Evolutionary conservation across 257 asterid species (phyloP).

Genomic region (Hygrophila difformis): DNA sequence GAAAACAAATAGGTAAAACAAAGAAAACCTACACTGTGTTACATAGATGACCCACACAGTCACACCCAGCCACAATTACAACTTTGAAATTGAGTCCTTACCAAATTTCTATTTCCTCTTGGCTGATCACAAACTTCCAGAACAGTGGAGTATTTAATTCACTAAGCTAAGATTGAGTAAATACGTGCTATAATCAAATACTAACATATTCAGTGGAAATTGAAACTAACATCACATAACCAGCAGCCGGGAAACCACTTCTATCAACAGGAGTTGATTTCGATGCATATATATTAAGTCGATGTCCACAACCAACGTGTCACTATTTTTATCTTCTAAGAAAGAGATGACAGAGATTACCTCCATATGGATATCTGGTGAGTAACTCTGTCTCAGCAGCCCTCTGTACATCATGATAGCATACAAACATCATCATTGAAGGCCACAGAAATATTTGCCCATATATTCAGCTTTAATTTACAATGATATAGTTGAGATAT

Average conservation of each 20-base stretch:
- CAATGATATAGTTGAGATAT: too few species aligned
- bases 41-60: neutral
- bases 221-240: too few species aligned
- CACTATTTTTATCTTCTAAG: neutral
- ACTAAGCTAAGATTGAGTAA: too few species aligned
- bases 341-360: conserved; percentile 32
- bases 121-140: neutral
- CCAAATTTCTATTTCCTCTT: neutral
- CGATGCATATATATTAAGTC: too few species aligned
- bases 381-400: conserved; percentile 94
- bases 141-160: neutral
- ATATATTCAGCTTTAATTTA: too few species aligned
- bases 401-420: conserved; percentile 41
- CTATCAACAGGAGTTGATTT: too few species aligned
- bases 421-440: neutral
- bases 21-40: neutral
- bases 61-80: neutral
- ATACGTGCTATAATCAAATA: too few species aligned
- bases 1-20: conserved; percentile 9
- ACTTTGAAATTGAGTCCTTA: neutral
- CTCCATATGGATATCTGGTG: conserved; percentile 87
- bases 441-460: too few species aligned
- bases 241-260: too few species aligned
- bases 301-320: too few species aligned
- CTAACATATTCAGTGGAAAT: too few species aligned